These are phyloP conservation scores for Fusarium floridanum DNA, from an alignment of 2,329 filamentous ascomycete species.

Conservation along the genomic window DNA sequence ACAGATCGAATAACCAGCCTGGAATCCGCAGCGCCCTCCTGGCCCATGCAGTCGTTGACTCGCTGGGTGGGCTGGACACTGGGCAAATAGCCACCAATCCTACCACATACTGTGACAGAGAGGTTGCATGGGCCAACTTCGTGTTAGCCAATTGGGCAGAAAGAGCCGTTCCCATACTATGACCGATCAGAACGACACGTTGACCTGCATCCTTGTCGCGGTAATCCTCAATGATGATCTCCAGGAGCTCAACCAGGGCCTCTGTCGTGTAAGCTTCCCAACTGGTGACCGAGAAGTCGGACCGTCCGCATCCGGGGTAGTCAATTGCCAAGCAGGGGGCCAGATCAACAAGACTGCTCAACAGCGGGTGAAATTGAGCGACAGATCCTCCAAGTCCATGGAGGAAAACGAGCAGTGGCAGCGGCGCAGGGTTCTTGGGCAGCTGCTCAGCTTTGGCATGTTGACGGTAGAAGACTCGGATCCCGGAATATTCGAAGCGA, in stretches of 20 bases:
- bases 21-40: conserved; percentile 77
- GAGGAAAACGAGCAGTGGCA: conserved; percentile 90
- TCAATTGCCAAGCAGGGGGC: conserved; percentile 88
- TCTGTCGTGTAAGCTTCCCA: conserved; percentile 86
- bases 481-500: conserved; percentile 76
- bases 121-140: conserved; percentile 58
- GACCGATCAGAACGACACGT: conserved; percentile 83
- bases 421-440: conserved; percentile 76
- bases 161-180: conserved; percentile 90
- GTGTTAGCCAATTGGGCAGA: conserved; percentile 75
- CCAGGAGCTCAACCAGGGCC: conserved; percentile 80
- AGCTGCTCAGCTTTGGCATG: conserved; percentile 88
- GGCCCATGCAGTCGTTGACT: conserved; percentile 58
- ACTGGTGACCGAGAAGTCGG: conserved; percentile 75
- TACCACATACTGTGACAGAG: conserved; percentile 73
- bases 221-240: conserved; percentile 79
- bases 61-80: conserved; percentile 71
- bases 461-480: conserved; percentile 86
- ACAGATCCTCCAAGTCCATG: conserved; percentile 94
- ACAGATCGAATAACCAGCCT: conserved; percentile 78
- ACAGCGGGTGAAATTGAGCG: conserved; percentile 85
- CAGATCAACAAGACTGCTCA: conserved; percentile 84
- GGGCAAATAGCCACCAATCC: conserved; percentile 89
- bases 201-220: conserved; percentile 75
- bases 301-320: conserved; percentile 89